phyloP scores from a whole-genome alignment of 345 rosid species.

The Anacardium occidentale region DNA sequence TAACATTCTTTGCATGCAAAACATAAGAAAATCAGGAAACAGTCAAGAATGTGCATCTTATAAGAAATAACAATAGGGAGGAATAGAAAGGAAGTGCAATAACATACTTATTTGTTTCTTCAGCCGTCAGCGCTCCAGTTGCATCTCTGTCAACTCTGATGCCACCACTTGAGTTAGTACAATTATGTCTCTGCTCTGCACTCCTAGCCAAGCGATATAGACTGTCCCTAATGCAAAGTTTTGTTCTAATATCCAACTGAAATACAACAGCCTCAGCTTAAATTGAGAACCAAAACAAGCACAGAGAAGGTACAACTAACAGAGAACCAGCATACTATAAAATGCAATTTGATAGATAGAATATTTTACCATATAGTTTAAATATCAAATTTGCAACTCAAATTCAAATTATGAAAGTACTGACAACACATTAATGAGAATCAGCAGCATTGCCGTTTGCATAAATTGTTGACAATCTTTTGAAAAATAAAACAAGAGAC shows the following conservation, averaged over 20 bases:
- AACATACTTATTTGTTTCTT: conserved; percentile 67
- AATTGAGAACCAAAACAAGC: not conserved
- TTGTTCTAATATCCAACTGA: conserved; percentile 89
- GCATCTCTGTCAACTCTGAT: conserved; percentile 39
- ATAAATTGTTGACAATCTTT: no score
- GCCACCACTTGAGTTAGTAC: conserved; percentile 38
- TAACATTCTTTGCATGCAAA: no score
- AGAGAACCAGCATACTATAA: not conserved
- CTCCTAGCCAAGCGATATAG: conserved; percentile 89
- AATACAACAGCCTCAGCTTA: conserved; percentile 24
- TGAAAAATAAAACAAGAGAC: no score
- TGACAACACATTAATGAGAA: not conserved
- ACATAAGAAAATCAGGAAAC: not conserved
- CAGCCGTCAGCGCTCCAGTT: conserved; percentile 36
- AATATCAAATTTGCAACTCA: conserved; percentile 7
- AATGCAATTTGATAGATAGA: not conserved
- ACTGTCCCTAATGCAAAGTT: conserved; percentile 89
- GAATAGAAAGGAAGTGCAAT: not conserved
- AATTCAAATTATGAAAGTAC: conserved; percentile 7
- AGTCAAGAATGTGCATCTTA: not conserved
- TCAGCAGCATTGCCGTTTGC: not conserved
- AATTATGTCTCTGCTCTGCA: conserved; percentile 76
- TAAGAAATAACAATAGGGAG: not conserved
- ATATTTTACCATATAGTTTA: not conserved
- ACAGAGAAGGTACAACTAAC: not conserved